Evolutionary conservation across 108 stramenopile genomes (phyloP).

Genomic region (Pseudonitzschia multiseries): DNA sequence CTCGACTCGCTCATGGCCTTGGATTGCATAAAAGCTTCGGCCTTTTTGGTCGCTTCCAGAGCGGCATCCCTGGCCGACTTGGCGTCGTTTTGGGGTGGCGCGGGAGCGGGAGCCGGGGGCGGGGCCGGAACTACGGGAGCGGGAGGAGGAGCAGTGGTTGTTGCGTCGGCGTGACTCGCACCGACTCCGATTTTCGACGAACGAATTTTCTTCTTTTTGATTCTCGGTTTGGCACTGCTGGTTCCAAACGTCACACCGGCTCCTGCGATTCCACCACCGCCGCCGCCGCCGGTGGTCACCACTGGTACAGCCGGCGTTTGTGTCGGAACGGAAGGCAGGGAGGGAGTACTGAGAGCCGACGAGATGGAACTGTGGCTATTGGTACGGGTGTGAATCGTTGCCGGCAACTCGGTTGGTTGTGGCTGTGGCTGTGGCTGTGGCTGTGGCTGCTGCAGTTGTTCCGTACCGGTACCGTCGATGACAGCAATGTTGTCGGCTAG

Average conservation of each 20-base stretch:
- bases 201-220: conserved; percentile 45
- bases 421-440: no score
- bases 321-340: conserved; percentile 7
- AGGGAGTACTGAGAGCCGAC: conserved; percentile 9
- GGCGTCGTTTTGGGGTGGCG: conserved; percentile 5
- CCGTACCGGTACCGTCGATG: conserved; percentile 13
- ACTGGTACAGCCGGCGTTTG: not conserved
- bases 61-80: conserved; percentile 35
- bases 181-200: conserved; percentile 29
- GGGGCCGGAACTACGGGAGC: conserved; percentile 10
- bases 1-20: conserved; percentile 24
- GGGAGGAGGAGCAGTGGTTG: not conserved
- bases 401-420: not conserved
- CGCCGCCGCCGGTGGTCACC: conserved; percentile 1
- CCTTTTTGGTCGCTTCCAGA: conserved; percentile 36
- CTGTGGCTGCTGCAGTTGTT: no score
- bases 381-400: conserved; percentile 7
- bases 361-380: conserved; percentile 17
- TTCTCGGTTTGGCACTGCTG: conserved; percentile 19
- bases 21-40: conserved; percentile 49
- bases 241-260: conserved; percentile 42
- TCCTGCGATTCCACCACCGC: conserved; percentile 22
- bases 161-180: conserved; percentile 3
- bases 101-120: conserved; percentile 4
- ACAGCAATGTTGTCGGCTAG: conserved; percentile 5